Evolutionary conservation across 163 green algal species (phyloP).

Genomic region (Coccomyxa subellipsoidea): DNA sequence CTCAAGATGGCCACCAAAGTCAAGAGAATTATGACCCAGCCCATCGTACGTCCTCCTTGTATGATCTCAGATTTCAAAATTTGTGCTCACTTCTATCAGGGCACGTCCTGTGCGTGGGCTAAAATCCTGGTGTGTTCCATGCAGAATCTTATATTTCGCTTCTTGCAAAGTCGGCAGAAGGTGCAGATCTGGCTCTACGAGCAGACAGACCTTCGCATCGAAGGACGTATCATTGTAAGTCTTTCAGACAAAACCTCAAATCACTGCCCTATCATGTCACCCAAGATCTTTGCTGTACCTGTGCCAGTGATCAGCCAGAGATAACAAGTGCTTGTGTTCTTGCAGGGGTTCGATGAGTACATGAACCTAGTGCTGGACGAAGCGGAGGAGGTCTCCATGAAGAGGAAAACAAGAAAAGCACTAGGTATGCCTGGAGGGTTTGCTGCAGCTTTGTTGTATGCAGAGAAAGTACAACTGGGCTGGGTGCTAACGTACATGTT

Average conservation of each 20-base stretch:
- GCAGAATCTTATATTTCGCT: slow-evolving; percentile 98
- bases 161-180: slow-evolving; percentile 92
- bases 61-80: too few species aligned
- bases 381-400: slow-evolving; percentile 93
- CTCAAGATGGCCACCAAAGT: slow-evolving; percentile 33
- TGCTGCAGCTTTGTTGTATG: too few species aligned
- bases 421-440: slow-evolving; percentile 66
- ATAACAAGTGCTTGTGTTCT: neutral
- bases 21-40: slow-evolving; percentile 97
- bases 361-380: slow-evolving; percentile 97
- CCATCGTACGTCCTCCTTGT: slow-evolving; percentile 67
- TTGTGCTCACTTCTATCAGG: too few species aligned
- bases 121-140: neutral
- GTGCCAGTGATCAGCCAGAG: neutral
- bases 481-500: too few species aligned
- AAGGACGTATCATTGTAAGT: slow-evolving; percentile 93
- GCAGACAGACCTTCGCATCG: slow-evolving; percentile 88
- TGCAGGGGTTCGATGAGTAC: slow-evolving; percentile 42
- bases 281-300: too few species aligned
- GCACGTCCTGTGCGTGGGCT: neutral
- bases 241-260: neutral
- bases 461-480: too few species aligned
- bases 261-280: neutral
- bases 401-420: slow-evolving; percentile 86
- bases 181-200: slow-evolving; percentile 98